Conservation (phyloP, 176 grass and related monocot species). For the Aegilops sharonensis region DNA sequence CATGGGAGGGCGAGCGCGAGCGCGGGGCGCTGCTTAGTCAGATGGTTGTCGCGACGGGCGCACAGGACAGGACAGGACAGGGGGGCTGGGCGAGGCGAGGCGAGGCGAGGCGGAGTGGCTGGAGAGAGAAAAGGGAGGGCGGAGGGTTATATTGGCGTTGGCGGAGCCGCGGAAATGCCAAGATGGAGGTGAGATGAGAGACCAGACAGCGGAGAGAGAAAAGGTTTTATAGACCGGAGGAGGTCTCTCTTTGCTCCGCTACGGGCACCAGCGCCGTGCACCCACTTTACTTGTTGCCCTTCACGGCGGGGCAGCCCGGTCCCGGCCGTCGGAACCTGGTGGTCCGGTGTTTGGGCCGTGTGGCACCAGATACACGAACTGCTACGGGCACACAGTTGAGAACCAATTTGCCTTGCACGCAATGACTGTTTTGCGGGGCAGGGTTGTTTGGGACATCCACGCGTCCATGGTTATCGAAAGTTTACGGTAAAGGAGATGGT, state of each 20-base stretch:
- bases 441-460: not conserved
- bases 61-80: not conserved
- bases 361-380: not conserved
- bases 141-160: not conserved
- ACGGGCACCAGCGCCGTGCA: conserved; percentile 16
- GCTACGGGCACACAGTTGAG: not conserved
- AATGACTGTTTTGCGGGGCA: not conserved
- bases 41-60: conserved; percentile 9
- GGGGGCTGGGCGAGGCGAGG: not conserved
- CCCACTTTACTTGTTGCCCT: not conserved
- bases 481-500: not conserved
- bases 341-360: conserved; percentile 14
- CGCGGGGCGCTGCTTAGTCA: conserved; percentile 17
- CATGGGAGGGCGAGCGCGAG: conserved; percentile 41
- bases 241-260: not conserved
- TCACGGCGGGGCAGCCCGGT: not conserved
- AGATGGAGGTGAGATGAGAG: conserved; percentile 25
- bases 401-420: fast-evolving
- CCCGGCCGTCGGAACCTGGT: conserved; percentile 16
- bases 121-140: conserved; percentile 3
- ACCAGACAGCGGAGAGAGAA: not conserved
- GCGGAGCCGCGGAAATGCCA: conserved; percentile 29
- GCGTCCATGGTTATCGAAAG: not conserved
- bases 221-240: not conserved
- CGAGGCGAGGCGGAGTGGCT: conserved; percentile 5